Evolutionary conservation across 108 stramenopile genomes (phyloP), one percentile per base, ranked within the genome.

Genomic region (Bacterosira constricta): DNA sequence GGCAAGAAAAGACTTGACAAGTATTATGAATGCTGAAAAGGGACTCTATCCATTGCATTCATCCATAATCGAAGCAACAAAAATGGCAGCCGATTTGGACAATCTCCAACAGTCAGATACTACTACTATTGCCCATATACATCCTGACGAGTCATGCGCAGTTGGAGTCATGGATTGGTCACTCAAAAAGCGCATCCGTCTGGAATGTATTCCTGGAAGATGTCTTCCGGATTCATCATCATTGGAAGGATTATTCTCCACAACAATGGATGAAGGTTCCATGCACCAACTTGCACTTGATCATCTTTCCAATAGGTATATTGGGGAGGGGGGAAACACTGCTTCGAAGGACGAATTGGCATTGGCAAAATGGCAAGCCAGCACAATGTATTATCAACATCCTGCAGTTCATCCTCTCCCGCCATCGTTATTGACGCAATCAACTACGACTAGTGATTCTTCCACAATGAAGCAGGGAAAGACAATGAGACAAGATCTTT

Each of bases 371-470:
- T 80, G 79, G 79, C 36, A 27, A 11, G 79, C 79, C 12, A 61
- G 54, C 36, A 71, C 62, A 18, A 75, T 80, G 74, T 80, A 80
- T 56, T 80, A 71, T 69, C 79, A 73, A 39, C 74, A 80, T 70
- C 79, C 79, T 56, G 49, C 79, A 5, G 69, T 70, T n/a, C 60
- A 80, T 56, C 79, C 79, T 6, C 61, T 80, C 5, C 79, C 79
- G 15, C 21, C 45, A 18, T 36, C 36, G 20, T 20, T 80, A 49
- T 52, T 77, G 6, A 31, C 49, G 21, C 18, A 21, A 17, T 52
- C 41, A 11, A 37, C 45, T 20, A 45, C 41, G 20, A 41, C 45
- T 26, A 3, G 10, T 15, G 26, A 13, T n/a, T 54, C 30, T 27
- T 11, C 20, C 12, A n/a, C 47, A 13, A 37, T 2, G n/a, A 10